These are phyloP conservation scores for Cajanus cajan DNA, from an alignment of 306 rosid genomes.

Conservation along the genomic window DNA sequence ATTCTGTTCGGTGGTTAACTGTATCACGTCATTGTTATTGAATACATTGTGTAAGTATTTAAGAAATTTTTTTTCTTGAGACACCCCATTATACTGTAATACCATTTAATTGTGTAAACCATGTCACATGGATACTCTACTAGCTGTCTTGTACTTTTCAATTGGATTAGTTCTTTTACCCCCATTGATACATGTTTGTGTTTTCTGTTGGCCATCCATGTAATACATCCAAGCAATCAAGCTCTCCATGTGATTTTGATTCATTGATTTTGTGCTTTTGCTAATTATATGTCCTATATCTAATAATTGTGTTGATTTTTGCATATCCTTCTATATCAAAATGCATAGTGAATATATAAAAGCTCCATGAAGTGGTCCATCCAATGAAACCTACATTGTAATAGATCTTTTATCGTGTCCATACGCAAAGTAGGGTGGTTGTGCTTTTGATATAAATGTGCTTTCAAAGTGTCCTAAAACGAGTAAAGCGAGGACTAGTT, in stretches of 20 bases:
- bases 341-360: not conserved
- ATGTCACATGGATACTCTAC: conserved; percentile 3
- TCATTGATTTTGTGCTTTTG: not conserved
- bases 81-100: conserved; percentile 24
- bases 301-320: not conserved
- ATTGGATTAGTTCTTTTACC: conserved; percentile 2
- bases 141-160: not conserved
- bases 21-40: conserved; percentile 28
- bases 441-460: not conserved
- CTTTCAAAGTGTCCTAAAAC: not conserved
- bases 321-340: not conserved
- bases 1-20: conserved; percentile 29
- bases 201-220: not conserved
- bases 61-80: not conserved
- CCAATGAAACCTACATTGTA: not conserved
- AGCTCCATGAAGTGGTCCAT: not conserved
- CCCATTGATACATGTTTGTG: not conserved
- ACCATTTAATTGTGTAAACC: conserved; percentile 23
- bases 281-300: not conserved
- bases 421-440: not conserved
- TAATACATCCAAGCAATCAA: not conserved
- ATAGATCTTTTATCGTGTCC: not conserved
- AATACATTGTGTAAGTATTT: conserved; percentile 39
- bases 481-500: not conserved
- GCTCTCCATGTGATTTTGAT: not conserved